Evolutionary conservation across 1,139 yeast genomes (phyloP), one percentile per base, ranked within the genome.

Genomic region (Geotrichum bryndzae): DNA sequence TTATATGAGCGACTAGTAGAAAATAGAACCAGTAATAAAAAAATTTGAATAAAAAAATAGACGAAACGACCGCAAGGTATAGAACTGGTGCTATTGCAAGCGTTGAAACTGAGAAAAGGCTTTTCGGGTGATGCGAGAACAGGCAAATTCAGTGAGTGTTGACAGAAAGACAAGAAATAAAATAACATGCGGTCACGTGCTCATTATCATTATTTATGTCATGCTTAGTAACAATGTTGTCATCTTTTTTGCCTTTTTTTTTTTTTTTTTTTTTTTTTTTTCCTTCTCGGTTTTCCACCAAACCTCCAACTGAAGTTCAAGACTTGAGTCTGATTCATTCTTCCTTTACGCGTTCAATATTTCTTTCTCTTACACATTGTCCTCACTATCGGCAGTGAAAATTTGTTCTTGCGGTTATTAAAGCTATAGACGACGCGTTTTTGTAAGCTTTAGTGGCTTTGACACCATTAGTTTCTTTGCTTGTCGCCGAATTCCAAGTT

Each of bases 211-310:
- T 38, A 10, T 38, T 41, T 41, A n/a, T 15, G n/a, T 7, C n/a
- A 8, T 41, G 4, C 1, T 41, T 41, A 41, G 5, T 41, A 41
- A 41, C n/a, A n/a, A 8, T 5, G 2, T 5, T n/a, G 48, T 41
- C 18, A 41, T 13, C 22, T 41, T 41, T 38, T n/a, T 41, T 41
- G n/a, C n/a, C 41, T 4, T 38, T 38, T 15, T 35, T 11, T 53
- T 18, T 53, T 45, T 18, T 4, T n/a, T 33, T 35, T 25, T 18
- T 25, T 53, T 33, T 29, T 41, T 48, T 29, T 55, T 27, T 38
- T 53, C 18, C 23, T 18, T 13, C 7, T 31, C 51, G 57, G 57
- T 55, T 55, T 55, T 55, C 57, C 57, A 55, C 57, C 57, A 31
- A 51, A 46, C 57, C 31, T 46, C 38, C 31, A 25, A n/a, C 35